Percentiles rank a stretch among this genome's conserved stretches.
phyloP scores from a whole-genome alignment of 768 basidiomycete species.

The Boletus pseudopeckii region DNA sequence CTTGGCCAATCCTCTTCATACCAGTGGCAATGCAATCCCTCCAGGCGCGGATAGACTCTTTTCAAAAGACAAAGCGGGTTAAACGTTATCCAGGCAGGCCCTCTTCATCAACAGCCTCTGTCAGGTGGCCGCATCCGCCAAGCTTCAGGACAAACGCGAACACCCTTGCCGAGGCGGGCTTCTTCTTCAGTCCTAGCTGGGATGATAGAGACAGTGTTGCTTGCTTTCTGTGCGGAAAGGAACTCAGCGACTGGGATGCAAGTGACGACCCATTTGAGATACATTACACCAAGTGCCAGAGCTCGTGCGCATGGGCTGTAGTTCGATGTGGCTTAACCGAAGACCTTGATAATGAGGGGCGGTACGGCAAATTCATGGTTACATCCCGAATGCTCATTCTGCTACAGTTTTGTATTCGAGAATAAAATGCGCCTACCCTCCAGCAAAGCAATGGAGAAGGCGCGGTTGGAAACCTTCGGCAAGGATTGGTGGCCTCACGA shows the following conservation, averaged over 20 bases:
- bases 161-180: constrained; percentile 83
- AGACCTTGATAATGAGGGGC: constrained; percentile 55
- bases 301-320: constrained; percentile 76
- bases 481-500: constrained; percentile 81
- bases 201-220: constrained; percentile 71
- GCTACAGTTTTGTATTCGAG: constrained; percentile 52
- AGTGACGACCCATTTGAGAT: constrained; percentile 84
- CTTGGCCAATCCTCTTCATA: too few species aligned
- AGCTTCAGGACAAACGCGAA: constrained; percentile 66
- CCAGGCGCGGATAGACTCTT: constrained; percentile 63
- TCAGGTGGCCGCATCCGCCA: constrained; percentile 76
- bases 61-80: constrained; percentile 57
- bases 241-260: constrained; percentile 80
- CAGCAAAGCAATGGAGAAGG: constrained; percentile 66
- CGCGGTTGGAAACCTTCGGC: constrained; percentile 65
- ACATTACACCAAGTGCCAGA: constrained; percentile 67
- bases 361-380: constrained; percentile 37
- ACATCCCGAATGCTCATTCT: background rate
- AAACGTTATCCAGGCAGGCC: constrained; percentile 48
- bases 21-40: constrained; percentile 43
- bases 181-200: constrained; percentile 72
- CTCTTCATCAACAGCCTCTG: constrained; percentile 41
- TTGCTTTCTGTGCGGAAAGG: constrained; percentile 83
- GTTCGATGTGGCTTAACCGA: constrained; percentile 66
- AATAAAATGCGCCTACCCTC: constrained; percentile 64